Evolutionary conservation across 768 basidiomycete genomes (phyloP).

Genomic region (Agaricus subrufescens): DNA sequence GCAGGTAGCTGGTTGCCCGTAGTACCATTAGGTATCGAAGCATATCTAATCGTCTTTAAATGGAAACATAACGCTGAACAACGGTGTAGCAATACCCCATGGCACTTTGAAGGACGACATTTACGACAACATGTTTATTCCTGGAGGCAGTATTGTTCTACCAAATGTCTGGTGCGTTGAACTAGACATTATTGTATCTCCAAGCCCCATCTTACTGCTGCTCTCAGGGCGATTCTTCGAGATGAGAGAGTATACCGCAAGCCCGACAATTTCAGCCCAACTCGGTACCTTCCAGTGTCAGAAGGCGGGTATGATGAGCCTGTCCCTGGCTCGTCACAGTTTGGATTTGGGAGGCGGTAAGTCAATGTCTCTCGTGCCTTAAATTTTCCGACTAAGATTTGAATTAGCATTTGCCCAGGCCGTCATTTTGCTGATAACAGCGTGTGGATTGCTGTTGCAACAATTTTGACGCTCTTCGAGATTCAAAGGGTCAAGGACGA

Average conservation of each 20-base stretch:
- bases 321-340: neutral
- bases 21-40: neutral
- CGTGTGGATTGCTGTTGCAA: neutral
- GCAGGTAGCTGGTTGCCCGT: neutral
- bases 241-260: conserved; percentile 47
- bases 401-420: neutral
- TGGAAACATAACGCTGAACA: no score
- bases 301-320: neutral
- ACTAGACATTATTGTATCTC: no score
- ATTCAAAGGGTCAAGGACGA: neutral
- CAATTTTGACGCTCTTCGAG: neutral
- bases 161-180: no score
- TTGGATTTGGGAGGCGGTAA: no score
- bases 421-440: neutral
- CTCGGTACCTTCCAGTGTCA: conserved; percentile 36
- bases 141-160: no score
- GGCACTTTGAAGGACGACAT: no score
- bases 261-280: conserved; percentile 46
- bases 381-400: no score
- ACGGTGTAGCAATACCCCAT: no score
- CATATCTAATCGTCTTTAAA: no score
- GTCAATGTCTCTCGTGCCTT: no score
- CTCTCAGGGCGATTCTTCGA: conserved; percentile 37
- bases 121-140: no score
- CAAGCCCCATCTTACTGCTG: neutral